Evolutionary conservation across 441 rosid species (phyloP), one percentile per base, ranked within the genome.

Genomic region (Pelargonium cotyledonis): DNA sequence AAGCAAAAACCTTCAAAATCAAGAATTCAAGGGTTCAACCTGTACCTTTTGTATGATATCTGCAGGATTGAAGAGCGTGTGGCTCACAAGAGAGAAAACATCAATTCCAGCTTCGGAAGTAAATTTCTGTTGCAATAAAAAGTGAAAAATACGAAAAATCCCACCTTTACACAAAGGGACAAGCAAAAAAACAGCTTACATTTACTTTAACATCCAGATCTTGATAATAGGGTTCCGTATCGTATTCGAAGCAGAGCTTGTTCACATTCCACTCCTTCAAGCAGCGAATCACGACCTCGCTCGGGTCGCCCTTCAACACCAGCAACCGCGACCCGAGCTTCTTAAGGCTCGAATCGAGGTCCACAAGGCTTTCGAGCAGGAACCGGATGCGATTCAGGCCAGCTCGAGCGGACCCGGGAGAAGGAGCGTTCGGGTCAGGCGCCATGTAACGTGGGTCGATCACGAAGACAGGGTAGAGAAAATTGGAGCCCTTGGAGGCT

Each of bases 371-470:
- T 81, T 91, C 97, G n/a, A 94, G 76, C 80, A 94, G 74, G 86
- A 94, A 94, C 70, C 85, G 86, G 68, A 94, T 94, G 65, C 98
- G 85, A 78, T 87, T 94, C 26, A 91, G 74, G 5, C 96, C 97
- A 0, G 99, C 85, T 31, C 75, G 88, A 8, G 82, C 65, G 23
- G 97, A 91, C 53, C 97, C 99, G 21, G 90, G 89, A 26, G 99
- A 88, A 75, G 77, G 82, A 0, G 97, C 89, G 7, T 63, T 77
- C 0, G 85, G 87, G 75, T 88, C 96, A 2, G 91, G 88, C 23
- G 84, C 76, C 99, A 89, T 91, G 81, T 86, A 94, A 76, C 83
- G 94, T 65, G 95, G 96, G 81, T 94, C 99, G 62, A 94, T 85
- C 16, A 94, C 94, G 68, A 94, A 94, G 31, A 94, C 85, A 65